Percentiles rank a stretch among this genome's conserved stretches.
phyloP scores from a whole-genome alignment of 23 red algal genomes.

The Cyanidiococcus yangmingshanensis region DNA sequence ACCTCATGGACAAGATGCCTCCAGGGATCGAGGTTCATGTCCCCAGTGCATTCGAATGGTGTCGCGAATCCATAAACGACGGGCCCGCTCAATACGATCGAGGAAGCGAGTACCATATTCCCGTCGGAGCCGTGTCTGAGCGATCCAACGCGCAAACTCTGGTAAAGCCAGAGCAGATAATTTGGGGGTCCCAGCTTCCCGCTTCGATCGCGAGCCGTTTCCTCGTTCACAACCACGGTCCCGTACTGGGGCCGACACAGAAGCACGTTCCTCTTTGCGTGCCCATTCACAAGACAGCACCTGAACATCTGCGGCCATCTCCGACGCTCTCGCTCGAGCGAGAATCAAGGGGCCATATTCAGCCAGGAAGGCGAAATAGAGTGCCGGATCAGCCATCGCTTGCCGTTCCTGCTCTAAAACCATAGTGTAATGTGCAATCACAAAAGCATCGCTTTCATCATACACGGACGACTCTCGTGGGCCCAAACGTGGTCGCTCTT shows the following conservation, averaged over 20 bases:
- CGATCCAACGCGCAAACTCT: not conserved
- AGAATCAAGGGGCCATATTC: not conserved
- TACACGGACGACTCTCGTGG: not conserved
- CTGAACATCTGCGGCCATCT: not conserved
- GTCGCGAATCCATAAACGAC: not conserved
- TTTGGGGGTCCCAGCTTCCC: not conserved
- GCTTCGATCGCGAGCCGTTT: not conserved
- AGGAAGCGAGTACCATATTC: not conserved
- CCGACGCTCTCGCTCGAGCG: not conserved
- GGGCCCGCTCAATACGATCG: conserved; percentile 4
- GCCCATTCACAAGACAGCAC: not conserved
- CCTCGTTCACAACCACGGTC: not conserved
- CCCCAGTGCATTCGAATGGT: not conserved
- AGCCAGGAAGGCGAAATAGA: not conserved
- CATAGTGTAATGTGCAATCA: conserved; percentile 19
- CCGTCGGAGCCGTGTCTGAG: not conserved
- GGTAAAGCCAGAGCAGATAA: not conserved
- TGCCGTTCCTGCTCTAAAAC: conserved; percentile 7
- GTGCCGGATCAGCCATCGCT: not conserved
- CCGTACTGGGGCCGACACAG: not conserved
- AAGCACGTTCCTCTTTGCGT: not conserved
- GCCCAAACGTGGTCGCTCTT: not conserved
- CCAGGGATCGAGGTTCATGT: too few relatives aligned
- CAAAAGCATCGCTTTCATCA: conserved; percentile 8
- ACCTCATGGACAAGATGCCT: too few relatives aligned